Base-by-base conservation (phyloP, 2,329 filamentous ascomycete species). In the Penicillium occitanis region DNA sequence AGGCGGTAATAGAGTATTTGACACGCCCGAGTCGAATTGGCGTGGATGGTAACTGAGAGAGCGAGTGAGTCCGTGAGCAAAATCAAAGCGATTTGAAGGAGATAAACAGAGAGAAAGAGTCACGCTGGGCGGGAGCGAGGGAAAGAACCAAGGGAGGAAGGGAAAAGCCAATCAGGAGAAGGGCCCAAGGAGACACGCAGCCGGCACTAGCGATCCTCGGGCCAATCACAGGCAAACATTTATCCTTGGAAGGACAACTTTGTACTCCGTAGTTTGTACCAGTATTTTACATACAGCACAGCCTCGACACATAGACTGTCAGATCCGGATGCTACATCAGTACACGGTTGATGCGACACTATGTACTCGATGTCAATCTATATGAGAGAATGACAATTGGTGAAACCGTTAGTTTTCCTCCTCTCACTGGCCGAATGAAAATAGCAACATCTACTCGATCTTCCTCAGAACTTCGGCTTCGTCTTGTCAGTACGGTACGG, bases 121-220 rank as follows among this genome's bases (percentile, higher is more conserved):
- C 22, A 62, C 5, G 22, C 25, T 50, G 48, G 48, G 42, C 25
- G 40, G 42, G 42, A 35, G 59, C 13, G 48, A 19, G 40, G 40
- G 55, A 60, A 61, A 58, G 63, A 65, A 48, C 37, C 35, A 65
- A 61, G 58, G 42, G 40, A 44, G 30, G 37, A 51, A 48, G 22
- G 22, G 25, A 28, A 14, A 14, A 25, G 25, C 61, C 61, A 63
- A 30, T 46, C n/a, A 40, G 46, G 22, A 42, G 6, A 53, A 44
- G 61, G 25, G 25, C 25, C 25, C 25, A 25, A 25, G 25, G 61
- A 28, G 17, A 30, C 14, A 63, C 48, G 55, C 19, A 63, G 14
- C 60, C 60, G 46, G 46, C 35, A 37, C 60, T 42, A 53, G 46
- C 13, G 28, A 33, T 11, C 2, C 19, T 2, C 14, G n/a, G 25